Percentiles rank a stretch among this genome's conserved stretches.
Evolutionary conservation across 73 alveolate species (phyloP).

Genomic region (Uronychia binucleata): DNA sequence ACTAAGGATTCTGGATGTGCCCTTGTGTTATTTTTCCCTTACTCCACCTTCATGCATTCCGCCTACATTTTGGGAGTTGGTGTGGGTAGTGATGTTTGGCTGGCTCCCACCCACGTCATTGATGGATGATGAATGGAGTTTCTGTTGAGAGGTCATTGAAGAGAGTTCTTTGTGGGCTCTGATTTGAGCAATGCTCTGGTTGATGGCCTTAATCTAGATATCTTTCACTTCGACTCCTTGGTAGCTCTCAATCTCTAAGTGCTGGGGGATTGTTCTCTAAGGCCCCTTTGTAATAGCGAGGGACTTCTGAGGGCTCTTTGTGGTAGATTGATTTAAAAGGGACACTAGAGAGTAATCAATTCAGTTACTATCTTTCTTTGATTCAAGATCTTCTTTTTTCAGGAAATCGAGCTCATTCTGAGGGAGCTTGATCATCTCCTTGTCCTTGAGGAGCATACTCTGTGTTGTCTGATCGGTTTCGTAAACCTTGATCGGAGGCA

Average conservation of each 20-base stretch:
- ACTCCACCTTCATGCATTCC: constrained; percentile 14
- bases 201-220: constrained; percentile 49
- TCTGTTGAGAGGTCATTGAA: constrained; percentile 43
- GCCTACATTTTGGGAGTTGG: constrained; percentile 15
- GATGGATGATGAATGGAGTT: constrained; percentile 33
- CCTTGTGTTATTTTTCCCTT: constrained; percentile 14
- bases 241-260: constrained; percentile 48
- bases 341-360: not conserved
- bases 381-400: constrained; percentile 34
- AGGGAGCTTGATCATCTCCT: constrained; percentile 60
- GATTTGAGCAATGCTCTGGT: constrained; percentile 62
- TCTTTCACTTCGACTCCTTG: constrained; percentile 72
- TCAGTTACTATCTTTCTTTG: constrained; percentile 23
- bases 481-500: constrained; percentile 61
- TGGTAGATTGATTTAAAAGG: constrained; percentile 33
- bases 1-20: constrained; percentile 46
- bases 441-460: constrained; percentile 44
- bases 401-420: constrained; percentile 42
- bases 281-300: constrained; percentile 68
- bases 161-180: constrained; percentile 67
- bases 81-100: constrained; percentile 19
- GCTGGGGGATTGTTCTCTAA: constrained; percentile 52
- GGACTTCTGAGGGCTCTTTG: constrained; percentile 59
- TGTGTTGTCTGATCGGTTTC: constrained; percentile 51
- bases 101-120: constrained; percentile 20